Conservation (phyloP, 2,329 filamentous ascomycete genomes). For the Drechslerella dactyloides region DNA sequence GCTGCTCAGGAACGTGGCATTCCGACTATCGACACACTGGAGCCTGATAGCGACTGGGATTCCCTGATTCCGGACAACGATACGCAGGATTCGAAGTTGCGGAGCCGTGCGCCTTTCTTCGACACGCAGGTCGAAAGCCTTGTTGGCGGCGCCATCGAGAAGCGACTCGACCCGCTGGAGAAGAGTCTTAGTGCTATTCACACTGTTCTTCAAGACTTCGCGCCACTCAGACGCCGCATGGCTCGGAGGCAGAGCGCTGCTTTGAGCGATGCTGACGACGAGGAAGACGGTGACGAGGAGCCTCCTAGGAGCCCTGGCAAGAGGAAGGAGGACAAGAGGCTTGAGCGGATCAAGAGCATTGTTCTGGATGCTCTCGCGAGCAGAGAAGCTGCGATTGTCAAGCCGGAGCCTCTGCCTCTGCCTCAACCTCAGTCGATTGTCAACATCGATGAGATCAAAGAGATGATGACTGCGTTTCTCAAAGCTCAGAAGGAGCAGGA, state of each 20-base stretch:
- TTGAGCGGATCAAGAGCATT: conserved; percentile 77
- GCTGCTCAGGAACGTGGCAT: conserved; percentile 59
- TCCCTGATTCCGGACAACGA: conserved; percentile 81
- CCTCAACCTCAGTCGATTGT: background rate
- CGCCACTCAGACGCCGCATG: conserved; percentile 63
- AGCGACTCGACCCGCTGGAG: conserved; percentile 80
- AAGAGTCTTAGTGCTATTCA: conserved; percentile 78
- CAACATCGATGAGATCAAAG: conserved; percentile 15
- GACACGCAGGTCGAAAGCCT: conserved; percentile 87
- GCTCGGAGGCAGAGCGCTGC: conserved; percentile 63
- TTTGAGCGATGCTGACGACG: conserved; percentile 92
- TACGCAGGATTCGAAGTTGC: conserved; percentile 72
- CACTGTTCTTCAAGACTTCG: conserved; percentile 68
- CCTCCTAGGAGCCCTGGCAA: conserved; percentile 59
- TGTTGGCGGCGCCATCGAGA: conserved; percentile 77
- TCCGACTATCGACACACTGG: conserved; percentile 69
- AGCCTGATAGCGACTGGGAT: conserved; percentile 89
- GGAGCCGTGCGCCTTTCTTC: conserved; percentile 83
- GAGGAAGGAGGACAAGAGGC: conserved; percentile 78
- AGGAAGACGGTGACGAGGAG: conserved; percentile 73
- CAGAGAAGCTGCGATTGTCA: conserved; percentile 18
- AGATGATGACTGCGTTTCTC: conserved; percentile 42
- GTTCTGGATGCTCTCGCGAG: conserved; percentile 69
- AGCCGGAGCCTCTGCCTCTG: conserved; percentile 6
- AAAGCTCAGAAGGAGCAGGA: conserved; percentile 34